Evolutionary conservation across 2,329 filamentous ascomycete species (phyloP).

Genomic region (Monascus ruber): DNA sequence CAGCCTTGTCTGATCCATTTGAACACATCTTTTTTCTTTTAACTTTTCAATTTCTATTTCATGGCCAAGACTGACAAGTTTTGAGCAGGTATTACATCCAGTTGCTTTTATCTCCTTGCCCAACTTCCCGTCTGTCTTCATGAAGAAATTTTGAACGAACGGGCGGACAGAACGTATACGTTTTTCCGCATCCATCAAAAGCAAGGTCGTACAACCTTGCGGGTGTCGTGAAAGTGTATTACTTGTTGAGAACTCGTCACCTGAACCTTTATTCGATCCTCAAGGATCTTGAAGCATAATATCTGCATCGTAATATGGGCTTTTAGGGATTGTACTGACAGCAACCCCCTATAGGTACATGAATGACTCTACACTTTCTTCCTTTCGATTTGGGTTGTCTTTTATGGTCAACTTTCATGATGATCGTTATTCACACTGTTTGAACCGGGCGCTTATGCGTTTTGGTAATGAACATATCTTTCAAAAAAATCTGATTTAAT

Average conservation of each 20-base stretch:
- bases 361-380: conserved; percentile 3
- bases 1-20: conserved; percentile 54
- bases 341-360: conserved; percentile 16
- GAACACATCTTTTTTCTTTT: conserved; percentile 6
- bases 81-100: conserved; percentile 21
- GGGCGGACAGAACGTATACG: conserved; percentile 55
- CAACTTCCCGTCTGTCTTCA: conserved; percentile 19
- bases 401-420: conserved; percentile 41
- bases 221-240: conserved; percentile 41
- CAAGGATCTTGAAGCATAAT: conserved; percentile 1
- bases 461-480: conserved; percentile 45
- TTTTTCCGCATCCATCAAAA: conserved; percentile 40
- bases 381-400: conserved; percentile 8
- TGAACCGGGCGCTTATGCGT: conserved; percentile 45
- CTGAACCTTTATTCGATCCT: conserved; percentile 35
- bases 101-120: conserved; percentile 6
- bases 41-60: conserved; percentile 9
- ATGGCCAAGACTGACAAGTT: conserved; percentile 18
- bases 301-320: too few relatives aligned
- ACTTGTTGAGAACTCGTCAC: conserved; percentile 61
- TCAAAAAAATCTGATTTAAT: conserved; percentile 64
- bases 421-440: conserved; percentile 64
- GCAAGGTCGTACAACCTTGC: conserved; percentile 53
- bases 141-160: conserved; percentile 58
- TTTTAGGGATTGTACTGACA: conserved; percentile 10